A percentile compares a stretch with the other conserved stretches of the same genome.
Evolutionary conservation across 352 stramenopile species (phyloP).

Genomic region (Globisporangium heterothallicum): DNA sequence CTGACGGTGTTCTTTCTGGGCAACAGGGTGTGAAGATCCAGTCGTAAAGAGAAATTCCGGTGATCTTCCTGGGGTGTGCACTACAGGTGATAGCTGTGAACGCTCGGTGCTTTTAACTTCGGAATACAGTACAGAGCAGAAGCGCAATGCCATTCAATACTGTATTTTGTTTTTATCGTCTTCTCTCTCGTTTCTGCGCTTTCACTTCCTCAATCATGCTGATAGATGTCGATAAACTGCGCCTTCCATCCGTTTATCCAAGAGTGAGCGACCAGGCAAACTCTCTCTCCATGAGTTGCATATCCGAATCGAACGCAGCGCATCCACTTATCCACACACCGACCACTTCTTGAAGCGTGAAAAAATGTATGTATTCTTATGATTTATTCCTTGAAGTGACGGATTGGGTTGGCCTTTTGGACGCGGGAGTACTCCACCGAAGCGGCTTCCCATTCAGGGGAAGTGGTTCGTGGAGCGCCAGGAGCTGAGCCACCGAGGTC

Average conservation of each 20-base stretch:
- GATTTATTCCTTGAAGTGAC: constrained; percentile 76
- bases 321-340: background rate
- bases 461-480: constrained; percentile 63
- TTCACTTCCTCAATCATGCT: background rate
- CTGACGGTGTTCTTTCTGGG: background rate
- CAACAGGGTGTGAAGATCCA: constrained; percentile 12
- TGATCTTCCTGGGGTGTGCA: background rate
- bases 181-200: background rate
- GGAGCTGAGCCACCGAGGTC: constrained; percentile 49
- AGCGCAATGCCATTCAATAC: background rate
- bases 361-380: constrained; percentile 9
- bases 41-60: constrained; percentile 4
- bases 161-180: background rate
- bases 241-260: no score
- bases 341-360: constrained; percentile 1
- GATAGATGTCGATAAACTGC: no score
- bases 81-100: background rate
- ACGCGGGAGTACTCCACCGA: constrained; percentile 72
- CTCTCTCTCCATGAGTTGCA: no score
- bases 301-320: background rate
- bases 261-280: no score
- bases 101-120: no score
- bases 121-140: background rate
- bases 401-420: constrained; percentile 83
- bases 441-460: constrained; percentile 65